phyloP scores from a whole-genome alignment of 2,329 filamentous ascomycete species.

The Hymenoscyphus fraxineus region DNA sequence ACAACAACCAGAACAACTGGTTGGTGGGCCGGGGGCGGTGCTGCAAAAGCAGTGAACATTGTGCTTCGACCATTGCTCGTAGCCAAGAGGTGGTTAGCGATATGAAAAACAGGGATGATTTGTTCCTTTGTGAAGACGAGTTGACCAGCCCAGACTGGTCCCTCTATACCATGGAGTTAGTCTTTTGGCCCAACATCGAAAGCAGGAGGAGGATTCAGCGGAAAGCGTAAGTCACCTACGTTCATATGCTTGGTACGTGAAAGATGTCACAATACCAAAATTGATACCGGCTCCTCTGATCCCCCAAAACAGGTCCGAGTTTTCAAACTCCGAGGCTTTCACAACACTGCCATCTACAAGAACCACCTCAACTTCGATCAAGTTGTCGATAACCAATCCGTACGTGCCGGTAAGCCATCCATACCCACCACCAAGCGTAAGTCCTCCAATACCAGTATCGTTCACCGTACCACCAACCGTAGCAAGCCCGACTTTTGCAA shows the following conservation, averaged over 20 bases:
- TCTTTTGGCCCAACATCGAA: neutral
- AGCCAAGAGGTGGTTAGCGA: conserved; percentile 17
- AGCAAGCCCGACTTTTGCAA: conserved; percentile 21
- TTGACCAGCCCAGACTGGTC: conserved; percentile 11
- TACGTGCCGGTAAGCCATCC: conserved; percentile 48
- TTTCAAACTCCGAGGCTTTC: conserved; percentile 22
- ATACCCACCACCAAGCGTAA: conserved; percentile 37
- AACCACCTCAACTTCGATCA: conserved; percentile 30
- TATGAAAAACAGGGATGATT: conserved; percentile 18
- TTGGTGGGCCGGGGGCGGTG: conserved; percentile 13
- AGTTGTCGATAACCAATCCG: conserved; percentile 25
- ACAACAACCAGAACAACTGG: conserved; percentile 12
- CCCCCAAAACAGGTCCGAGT: conserved; percentile 36
- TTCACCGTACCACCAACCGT: conserved; percentile 27
- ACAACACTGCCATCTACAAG: conserved; percentile 34
- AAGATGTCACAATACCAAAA: conserved; percentile 22
- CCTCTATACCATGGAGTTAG: neutral
- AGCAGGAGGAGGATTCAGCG: neutral
- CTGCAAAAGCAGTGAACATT: conserved; percentile 9
- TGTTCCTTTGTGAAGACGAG: conserved; percentile 17
- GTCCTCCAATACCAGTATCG: conserved; percentile 23
- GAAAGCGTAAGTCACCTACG: conserved; percentile 17
- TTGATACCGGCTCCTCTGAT: conserved; percentile 33
- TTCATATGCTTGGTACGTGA: conserved; percentile 18
- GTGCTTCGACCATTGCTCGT: conserved; percentile 9